Evolutionary conservation across 768 basidiomycete species (phyloP), one percentile per base, ranked within the genome.

Genomic region (Suillus subaureus): DNA sequence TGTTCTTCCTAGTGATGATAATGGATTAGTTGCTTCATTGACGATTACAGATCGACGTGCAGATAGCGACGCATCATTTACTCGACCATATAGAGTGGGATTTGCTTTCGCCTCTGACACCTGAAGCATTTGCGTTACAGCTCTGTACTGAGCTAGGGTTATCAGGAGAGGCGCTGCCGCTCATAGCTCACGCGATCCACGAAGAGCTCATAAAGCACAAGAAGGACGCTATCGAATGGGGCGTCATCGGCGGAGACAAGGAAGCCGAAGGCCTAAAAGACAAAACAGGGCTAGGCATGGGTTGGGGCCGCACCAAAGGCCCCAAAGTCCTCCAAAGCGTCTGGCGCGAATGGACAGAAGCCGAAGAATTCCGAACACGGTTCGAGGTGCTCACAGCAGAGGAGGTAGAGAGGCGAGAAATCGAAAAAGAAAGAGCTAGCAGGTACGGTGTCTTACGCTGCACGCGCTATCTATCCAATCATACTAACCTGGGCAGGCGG

Each of bases 61-160:
- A 99, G 76, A 91, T 99, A 73, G 93, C 90, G 28, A 92, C 90
- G 56, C 84, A 95, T 74, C 94, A 97, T 76, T 84, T 99, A 1
- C 82, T 92, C 64, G 97, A 99, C 79, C 93, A 96, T 73, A 95
- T 99, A 69, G 97, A 99, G 78, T 99, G 97, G 97, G 97, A 99
- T 77, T 85, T 99, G n/a, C 86, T 93, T 55, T 97, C 96, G 4
- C 86, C 91, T 4, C 84, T 98, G 43, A 96, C 94, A 0, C 97
- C 97, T 1, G 92, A 97, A 74, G 83, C 80, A 1, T 99, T 99
- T 71, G 86, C 97, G 0, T 78, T 80, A 45, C 88, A 85, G 60
- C 89, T 98, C 40, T 94, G 93, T 71, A 75, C 83, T 28, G 97
- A 99, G 68, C 86, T 99, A 18, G 96, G 95, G 8, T 84, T 99